These are phyloP conservation scores for Globisporangium radiosum DNA, from an alignment of 352 stramenopile species.

Conservation along the genomic window DNA sequence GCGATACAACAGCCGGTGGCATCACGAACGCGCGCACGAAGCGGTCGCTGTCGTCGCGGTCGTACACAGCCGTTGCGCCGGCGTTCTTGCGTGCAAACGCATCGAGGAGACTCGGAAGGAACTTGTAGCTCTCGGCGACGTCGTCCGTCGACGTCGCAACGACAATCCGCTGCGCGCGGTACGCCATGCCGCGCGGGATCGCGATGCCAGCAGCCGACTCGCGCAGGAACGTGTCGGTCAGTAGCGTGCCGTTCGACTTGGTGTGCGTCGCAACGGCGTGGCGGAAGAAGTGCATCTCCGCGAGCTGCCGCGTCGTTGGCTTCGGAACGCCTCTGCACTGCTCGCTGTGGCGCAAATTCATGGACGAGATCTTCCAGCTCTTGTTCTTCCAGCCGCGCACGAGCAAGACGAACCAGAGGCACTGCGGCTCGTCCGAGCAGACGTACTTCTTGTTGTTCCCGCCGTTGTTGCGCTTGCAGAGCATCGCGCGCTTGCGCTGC, in stretches of 20 bases:
- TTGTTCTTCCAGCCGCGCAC: slow-evolving; percentile 78
- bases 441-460: slow-evolving; percentile 86
- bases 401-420: slow-evolving; percentile 73
- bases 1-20: slow-evolving; percentile 40
- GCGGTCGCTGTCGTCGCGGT: slow-evolving; percentile 49
- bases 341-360: slow-evolving; percentile 78
- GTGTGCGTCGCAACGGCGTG: slow-evolving; percentile 75
- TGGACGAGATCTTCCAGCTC: slow-evolving; percentile 83
- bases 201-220: slow-evolving; percentile 67
- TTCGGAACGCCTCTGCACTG: slow-evolving; percentile 50
- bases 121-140: slow-evolving; percentile 81
- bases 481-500: slow-evolving; percentile 70
- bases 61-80: slow-evolving; percentile 50
- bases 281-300: slow-evolving; percentile 78
- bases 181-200: slow-evolving; percentile 76
- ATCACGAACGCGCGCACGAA: slow-evolving; percentile 76
- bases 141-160: slow-evolving; percentile 71
- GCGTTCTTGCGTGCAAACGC: slow-evolving; percentile 73
- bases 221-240: slow-evolving; percentile 74
- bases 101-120: slow-evolving; percentile 65
- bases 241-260: slow-evolving; percentile 65
- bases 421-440: slow-evolving; percentile 58
- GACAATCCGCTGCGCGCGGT: slow-evolving; percentile 66
- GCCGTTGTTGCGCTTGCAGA: slow-evolving; percentile 79
- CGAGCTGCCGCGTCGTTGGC: slow-evolving; percentile 67